Conservation (phyloP, 176 grass and related monocot genomes). For the Eragrostis curvula region DNA sequence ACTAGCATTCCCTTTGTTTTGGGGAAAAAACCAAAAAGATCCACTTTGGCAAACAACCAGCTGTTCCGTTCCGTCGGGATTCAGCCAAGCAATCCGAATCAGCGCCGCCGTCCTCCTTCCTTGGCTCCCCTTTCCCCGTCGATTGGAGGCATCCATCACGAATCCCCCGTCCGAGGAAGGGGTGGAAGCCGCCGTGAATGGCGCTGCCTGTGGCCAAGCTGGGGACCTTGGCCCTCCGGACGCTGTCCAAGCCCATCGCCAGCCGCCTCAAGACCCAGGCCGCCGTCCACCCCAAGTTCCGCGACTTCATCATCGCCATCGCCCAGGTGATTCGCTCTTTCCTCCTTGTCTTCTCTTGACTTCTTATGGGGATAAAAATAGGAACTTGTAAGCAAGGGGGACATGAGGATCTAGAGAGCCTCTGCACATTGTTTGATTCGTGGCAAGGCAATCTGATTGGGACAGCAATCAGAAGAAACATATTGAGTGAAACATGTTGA, state of each 20-base stretch:
- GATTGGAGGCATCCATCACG: not conserved
- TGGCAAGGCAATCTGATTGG: conserved; percentile 21
- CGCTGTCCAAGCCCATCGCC: conserved; percentile 90
- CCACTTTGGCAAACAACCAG: not conserved
- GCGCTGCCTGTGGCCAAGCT: conserved; percentile 89
- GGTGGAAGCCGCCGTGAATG: conserved; percentile 43
- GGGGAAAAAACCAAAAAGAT: not conserved
- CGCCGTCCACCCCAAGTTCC: conserved; percentile 88
- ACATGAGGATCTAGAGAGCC: not conserved
- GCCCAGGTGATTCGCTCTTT: conserved; percentile 63
- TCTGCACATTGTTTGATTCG: not conserved
- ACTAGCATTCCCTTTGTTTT: too few relatives aligned
- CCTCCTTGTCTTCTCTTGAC: not conserved
- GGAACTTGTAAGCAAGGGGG: not conserved
- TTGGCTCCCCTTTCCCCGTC: not conserved
- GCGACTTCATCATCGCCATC: conserved; percentile 75
- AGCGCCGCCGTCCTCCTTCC: not conserved
- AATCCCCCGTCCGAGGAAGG: not conserved
- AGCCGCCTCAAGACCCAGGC: conserved; percentile 92
- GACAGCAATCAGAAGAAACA: too few relatives aligned
- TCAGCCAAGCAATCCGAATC: not conserved
- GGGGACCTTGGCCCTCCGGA: conserved; percentile 77
- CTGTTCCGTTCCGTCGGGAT: conserved; percentile 10
- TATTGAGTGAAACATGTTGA: too few relatives aligned
- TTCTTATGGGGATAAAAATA: not conserved